Conservation (phyloP, 2,329 filamentous ascomycete genomes). For the Colletotrichum godetiae region DNA sequence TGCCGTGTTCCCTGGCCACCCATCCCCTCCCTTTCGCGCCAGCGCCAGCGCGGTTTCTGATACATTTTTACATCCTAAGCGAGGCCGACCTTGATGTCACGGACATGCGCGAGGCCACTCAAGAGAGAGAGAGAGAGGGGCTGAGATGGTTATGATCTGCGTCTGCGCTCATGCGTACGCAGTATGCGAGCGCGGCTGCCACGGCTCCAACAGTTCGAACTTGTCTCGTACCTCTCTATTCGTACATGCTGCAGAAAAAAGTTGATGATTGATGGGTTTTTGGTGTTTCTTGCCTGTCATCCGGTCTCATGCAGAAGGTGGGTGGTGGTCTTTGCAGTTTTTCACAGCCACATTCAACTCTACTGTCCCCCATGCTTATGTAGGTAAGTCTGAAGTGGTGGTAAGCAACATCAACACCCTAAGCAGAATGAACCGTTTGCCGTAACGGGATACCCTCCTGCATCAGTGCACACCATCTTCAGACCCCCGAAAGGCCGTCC, state of each 20-base stretch:
- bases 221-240: not conserved
- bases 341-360: not conserved
- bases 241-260: no score
- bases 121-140: not conserved
- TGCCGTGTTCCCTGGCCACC: not conserved
- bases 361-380: not conserved
- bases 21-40: not conserved
- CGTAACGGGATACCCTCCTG: not conserved
- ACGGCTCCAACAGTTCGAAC: not conserved
- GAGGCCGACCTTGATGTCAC: not conserved
- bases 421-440: not conserved
- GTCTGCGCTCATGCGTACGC: not conserved
- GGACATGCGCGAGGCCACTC: not conserved
- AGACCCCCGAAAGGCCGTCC: not conserved
- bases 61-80: not conserved
- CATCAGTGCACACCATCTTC: not conserved
- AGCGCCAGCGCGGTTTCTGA: not conserved
- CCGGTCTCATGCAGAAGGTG: not conserved
- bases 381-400: not conserved
- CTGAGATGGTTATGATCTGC: not conserved
- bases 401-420: not conserved
- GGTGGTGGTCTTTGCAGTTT: not conserved
- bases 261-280: not conserved
- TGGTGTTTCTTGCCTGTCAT: not conserved
- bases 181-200: not conserved